A percentile compares a stretch with the other conserved stretches of the same genome.
Evolutionary conservation across 805 yeast genomes (phyloP).

Genomic region (Kazachstania bromeliacearum): DNA sequence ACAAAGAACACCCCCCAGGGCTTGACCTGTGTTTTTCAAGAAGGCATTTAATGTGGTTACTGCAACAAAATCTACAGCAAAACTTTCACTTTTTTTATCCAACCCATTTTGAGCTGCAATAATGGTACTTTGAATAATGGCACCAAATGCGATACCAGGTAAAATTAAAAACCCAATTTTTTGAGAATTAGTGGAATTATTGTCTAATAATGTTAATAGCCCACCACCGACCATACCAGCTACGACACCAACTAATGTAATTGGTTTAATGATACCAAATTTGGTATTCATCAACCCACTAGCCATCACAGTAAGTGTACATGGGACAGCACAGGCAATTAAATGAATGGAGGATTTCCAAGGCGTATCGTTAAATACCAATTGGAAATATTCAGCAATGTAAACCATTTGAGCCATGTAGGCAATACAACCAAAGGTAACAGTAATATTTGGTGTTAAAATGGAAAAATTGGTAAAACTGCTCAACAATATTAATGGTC

Average conservation of each 20-base stretch:
- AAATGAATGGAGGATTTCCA: constrained; percentile 20
- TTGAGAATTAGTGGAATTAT: constrained; percentile 20
- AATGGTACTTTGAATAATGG: constrained; percentile 28
- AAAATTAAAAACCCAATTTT: constrained; percentile 33
- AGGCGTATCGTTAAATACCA: constrained; percentile 16
- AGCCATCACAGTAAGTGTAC: constrained; percentile 14
- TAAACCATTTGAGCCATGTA: constrained; percentile 18
- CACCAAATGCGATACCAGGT: constrained; percentile 32
- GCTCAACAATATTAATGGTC: constrained; percentile 15
- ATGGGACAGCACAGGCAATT: constrained; percentile 15
- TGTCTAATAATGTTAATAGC: constrained; percentile 24
- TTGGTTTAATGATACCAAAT: constrained; percentile 31
- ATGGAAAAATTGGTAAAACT: constrained; percentile 10
- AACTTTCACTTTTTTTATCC: constrained; percentile 12
- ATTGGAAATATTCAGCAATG: constrained; percentile 21
- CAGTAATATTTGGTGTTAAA: constrained; percentile 12
- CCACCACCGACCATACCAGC: constrained; percentile 32
- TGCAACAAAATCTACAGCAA: constrained; percentile 16
- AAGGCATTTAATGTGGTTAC: constrained; percentile 21
- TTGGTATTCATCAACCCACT: constrained; percentile 28
- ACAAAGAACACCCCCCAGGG: constrained; percentile 20
- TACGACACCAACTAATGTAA: constrained; percentile 24
- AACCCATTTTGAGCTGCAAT: constrained; percentile 25
- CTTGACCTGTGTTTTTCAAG: constrained; percentile 17
- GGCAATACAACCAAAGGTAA: constrained; percentile 13